Percentiles rank a stretch among this genome's conserved stretches.
Evolutionary conservation across 2,329 filamentous ascomycete genomes (phyloP).

Genomic region (Clonostachys rosea): DNA sequence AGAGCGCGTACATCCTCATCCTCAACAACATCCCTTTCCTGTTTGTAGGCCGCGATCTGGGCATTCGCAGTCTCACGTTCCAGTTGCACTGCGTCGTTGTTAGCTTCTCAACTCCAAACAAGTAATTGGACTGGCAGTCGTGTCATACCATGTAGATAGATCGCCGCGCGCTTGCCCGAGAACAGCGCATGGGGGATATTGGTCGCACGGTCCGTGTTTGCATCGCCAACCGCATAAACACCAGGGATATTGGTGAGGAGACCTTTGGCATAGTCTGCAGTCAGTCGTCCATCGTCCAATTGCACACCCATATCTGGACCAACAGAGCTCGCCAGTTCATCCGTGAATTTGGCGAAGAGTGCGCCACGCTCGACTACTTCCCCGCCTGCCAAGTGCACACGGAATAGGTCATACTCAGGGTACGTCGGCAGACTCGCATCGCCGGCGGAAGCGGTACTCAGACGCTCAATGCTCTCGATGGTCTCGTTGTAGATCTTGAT

Average conservation of each 20-base stretch:
- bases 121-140: too few species aligned
- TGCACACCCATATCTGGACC: conserved; percentile 40
- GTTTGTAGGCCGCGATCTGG: conserved; percentile 20
- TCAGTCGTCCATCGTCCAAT: conserved; percentile 36
- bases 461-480: conserved; percentile 40
- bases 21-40: conserved; percentile 8
- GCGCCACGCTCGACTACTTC: conserved; percentile 40
- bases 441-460: conserved; percentile 25
- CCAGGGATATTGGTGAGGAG: conserved; percentile 46
- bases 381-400: conserved; percentile 37
- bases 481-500: conserved; percentile 52
- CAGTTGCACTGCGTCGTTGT: conserved; percentile 25
- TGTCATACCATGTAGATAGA: conserved; percentile 49
- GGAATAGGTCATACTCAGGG: conserved; percentile 50
- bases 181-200: conserved; percentile 59
- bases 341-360: conserved; percentile 44
- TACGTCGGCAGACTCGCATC: conserved; percentile 31
- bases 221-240: conserved; percentile 55
- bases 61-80: conserved; percentile 29
- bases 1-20: conserved; percentile 24
- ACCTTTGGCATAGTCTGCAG: conserved; percentile 30
- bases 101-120: not conserved
- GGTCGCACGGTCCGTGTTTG: conserved; percentile 53
- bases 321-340: conserved; percentile 40
- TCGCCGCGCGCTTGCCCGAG: conserved; percentile 52